Evolutionary conservation across 1,139 yeast species (phyloP).

Genomic region (Williopsis jadinii): DNA sequence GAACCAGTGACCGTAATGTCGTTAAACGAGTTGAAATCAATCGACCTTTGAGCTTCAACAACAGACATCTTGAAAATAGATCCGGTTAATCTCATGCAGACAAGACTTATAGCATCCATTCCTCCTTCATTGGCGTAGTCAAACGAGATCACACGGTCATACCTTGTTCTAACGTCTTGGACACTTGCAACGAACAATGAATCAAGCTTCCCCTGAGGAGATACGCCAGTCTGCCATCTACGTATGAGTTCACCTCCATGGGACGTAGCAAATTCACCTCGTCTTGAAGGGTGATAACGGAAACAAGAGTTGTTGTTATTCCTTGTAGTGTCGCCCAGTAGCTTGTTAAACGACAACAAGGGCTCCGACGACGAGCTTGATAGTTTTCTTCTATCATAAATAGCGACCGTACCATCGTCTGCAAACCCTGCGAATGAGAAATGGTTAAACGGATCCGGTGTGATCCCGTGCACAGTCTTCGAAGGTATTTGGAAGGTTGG

Average conservation of each 20-base stretch:
- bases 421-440: constrained; percentile 66
- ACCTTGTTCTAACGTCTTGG: constrained; percentile 66
- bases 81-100: constrained; percentile 89
- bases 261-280: constrained; percentile 73
- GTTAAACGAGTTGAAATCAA: constrained; percentile 64
- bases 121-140: constrained; percentile 58
- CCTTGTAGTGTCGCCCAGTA: constrained; percentile 57
- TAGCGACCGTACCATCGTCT: constrained; percentile 78
- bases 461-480: constrained; percentile 62
- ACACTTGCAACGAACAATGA: constrained; percentile 72
- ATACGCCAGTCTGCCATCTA: constrained; percentile 72
- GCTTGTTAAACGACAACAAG: constrained; percentile 55
- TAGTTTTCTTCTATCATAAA: constrained; percentile 82
- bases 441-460: constrained; percentile 59
- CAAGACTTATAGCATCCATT: constrained; percentile 36
- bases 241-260: constrained; percentile 74
- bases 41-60: constrained; percentile 56
- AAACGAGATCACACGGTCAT: constrained; percentile 76
- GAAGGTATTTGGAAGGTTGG: constrained; percentile 75
- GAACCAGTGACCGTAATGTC: constrained; percentile 65
- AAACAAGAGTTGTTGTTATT: constrained; percentile 60
- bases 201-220: constrained; percentile 40
- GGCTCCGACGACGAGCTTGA: constrained; percentile 39
- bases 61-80: constrained; percentile 78
- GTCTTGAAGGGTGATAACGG: constrained; percentile 59